Evolutionary conservation across 192 early-diverging fungal species (phyloP).

Genomic region (Coemansia umbellata): DNA sequence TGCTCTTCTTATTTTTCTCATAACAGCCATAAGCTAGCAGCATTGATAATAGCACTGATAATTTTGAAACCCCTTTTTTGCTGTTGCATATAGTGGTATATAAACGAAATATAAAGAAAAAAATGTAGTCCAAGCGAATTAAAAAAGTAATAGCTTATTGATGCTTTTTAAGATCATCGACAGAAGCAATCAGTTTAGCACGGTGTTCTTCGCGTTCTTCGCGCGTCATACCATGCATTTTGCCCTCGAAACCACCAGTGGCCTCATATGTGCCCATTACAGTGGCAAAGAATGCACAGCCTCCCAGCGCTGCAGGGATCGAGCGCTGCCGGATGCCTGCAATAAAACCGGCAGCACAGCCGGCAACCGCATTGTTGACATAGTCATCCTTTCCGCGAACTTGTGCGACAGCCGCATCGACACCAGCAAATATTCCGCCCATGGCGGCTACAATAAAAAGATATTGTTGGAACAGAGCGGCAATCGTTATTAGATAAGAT

Average conservation of each 20-base stretch:
- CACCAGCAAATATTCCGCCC: slow-evolving; percentile 73
- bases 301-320: slow-evolving; percentile 59
- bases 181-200: slow-evolving; percentile 38
- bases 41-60: too few species aligned
- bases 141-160: background rate
- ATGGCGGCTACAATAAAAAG: slow-evolving; percentile 60
- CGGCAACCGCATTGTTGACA: slow-evolving; percentile 66
- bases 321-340: slow-evolving; percentile 60
- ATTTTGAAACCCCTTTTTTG: too few species aligned
- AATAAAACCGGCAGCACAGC: slow-evolving; percentile 68
- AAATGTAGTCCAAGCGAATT: background rate
- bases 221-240: slow-evolving; percentile 37
- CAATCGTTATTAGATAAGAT: too few species aligned
- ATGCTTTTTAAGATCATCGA: slow-evolving; percentile 39
- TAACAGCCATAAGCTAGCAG: too few species aligned
- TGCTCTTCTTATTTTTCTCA: too few species aligned
- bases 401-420: slow-evolving; percentile 55
- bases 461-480: too few species aligned
- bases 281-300: slow-evolving; percentile 61
- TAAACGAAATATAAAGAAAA: background rate
- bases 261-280: slow-evolving; percentile 67
- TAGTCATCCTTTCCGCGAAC: slow-evolving; percentile 67
- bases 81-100: too few species aligned
- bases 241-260: slow-evolving; percentile 51
- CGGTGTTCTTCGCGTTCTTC: slow-evolving; percentile 49